Evolutionary conservation across 2,329 filamentous ascomycete species (phyloP), one percentile per base, ranked within the genome.

Genomic region (Fusarium virguliforme): DNA sequence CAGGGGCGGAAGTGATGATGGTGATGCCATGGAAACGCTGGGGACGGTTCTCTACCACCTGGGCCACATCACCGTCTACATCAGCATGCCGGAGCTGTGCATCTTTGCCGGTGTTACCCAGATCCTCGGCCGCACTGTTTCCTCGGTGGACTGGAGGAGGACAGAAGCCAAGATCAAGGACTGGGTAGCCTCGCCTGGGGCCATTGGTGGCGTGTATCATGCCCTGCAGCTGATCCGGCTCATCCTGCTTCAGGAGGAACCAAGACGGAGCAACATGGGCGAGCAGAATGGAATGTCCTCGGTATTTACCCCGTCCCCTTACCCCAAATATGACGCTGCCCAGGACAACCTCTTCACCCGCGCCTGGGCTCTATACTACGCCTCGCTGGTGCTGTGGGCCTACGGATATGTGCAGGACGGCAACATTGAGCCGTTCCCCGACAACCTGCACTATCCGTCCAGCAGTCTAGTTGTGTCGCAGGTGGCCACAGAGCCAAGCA

Each of bases 11-110:
- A 76, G 75, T 8, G 75, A 76, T 22, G 75, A 76, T 41, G 74
- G 74, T 1, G 73, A 76, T 65, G 75, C 75, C 3, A 75, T 76
- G 60, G 73, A 75, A 64, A 76, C 72, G 15, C 57, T 76, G 6
- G 75, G 75, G 2, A 76, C 75, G 4, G 75, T 76, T 7, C 61
- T 76, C 12, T 76, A 76, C 46, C 75, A 76, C n/a, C 40, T 76
- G 8, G 75, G 75, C 1, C 74, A 76, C 30, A 76, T 76, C 15
- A 76, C 75, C 3, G 75, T 76, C 26, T 75, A 76, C 28, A 76
- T 76, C 43, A 76, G 75, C 56, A 76, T 76, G 75, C 74, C 75
- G 6, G 75, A 76, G 54, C 74, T 76, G 40, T 76, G 74, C 50
- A 76, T 76, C 22, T 76, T 76, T 61, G 74, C 73, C 3, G 74